phyloP scores from a whole-genome alignment of 306 rosid genomes.

The Vigna mungo region DNA sequence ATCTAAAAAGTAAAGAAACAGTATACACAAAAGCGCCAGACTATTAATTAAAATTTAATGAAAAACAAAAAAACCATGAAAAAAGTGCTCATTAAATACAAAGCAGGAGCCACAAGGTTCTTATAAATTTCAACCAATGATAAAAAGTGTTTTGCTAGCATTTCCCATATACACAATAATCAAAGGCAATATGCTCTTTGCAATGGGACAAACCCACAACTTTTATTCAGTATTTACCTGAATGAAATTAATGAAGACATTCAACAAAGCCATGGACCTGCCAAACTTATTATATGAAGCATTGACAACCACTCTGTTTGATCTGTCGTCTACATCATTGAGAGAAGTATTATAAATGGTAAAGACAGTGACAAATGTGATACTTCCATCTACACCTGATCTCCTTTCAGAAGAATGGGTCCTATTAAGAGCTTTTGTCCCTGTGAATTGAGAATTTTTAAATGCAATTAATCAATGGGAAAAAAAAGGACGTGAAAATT shows the following conservation, averaged over 20 bases:
- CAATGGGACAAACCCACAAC: constrained; percentile 10
- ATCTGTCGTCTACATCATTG: constrained; percentile 49
- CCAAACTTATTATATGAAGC: constrained; percentile 67
- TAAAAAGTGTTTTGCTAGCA: not conserved
- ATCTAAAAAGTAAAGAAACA: constrained; percentile 24
- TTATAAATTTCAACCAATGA: not conserved
- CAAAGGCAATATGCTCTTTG: constrained; percentile 9
- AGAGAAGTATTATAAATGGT: constrained; percentile 71
- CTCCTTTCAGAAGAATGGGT: constrained; percentile 52
- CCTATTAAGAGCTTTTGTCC: constrained; percentile 77
- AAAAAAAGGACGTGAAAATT: constrained; percentile 3
- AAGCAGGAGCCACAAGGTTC: not conserved
- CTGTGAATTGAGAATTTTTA: constrained; percentile 49
- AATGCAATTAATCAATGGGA: constrained; percentile 14
- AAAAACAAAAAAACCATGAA: not conserved
- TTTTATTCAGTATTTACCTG: constrained; percentile 58
- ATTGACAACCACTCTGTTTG: constrained; percentile 67
- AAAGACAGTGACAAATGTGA: constrained; percentile 81
- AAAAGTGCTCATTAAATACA: not conserved
- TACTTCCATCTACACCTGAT: constrained; percentile 44
- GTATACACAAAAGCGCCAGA: not conserved
- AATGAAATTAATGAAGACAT: constrained; percentile 78
- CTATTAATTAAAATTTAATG: not conserved
- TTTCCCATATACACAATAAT: constrained; percentile 8
- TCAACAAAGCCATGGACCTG: constrained; percentile 82